Percentiles rank a stretch among this genome's conserved stretches.
These are phyloP conservation scores for Neurospora africana DNA, from an alignment of 495 filamentous ascomycete species.

Conservation along the genomic window DNA sequence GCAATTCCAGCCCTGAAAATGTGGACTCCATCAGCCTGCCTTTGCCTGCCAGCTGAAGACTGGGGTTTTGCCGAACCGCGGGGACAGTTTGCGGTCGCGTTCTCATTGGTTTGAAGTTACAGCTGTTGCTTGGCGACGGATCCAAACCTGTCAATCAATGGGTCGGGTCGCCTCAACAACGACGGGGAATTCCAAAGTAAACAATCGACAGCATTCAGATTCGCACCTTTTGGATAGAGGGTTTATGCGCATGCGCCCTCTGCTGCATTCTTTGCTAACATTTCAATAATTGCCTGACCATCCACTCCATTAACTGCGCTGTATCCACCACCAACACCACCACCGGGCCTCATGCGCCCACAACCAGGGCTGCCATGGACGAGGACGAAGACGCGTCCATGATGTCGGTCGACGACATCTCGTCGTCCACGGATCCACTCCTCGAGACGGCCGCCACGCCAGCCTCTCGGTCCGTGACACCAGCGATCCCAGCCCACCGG, in stretches of 20 bases:
- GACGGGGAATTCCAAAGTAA: neutral
- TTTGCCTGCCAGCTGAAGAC: neutral
- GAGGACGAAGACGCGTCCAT: conserved; percentile 12
- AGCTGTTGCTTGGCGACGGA: neutral
- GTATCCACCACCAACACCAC: neutral
- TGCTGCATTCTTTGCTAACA: neutral
- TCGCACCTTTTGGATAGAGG: neutral
- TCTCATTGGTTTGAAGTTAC: neutral
- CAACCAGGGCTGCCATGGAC: conserved; percentile 6
- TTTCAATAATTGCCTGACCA: neutral
- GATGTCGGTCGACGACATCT: conserved; percentile 26
- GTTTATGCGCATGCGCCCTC: neutral
- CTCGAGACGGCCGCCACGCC: conserved; percentile 23
- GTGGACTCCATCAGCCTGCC: neutral
- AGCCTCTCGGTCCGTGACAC: conserved; percentile 15
- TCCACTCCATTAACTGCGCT: neutral
- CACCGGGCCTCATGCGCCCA: neutral
- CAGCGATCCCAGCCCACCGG: neutral
- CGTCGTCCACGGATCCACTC: conserved; percentile 40
- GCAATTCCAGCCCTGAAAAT: neutral
- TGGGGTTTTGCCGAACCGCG: neutral
- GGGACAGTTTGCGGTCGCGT: neutral
- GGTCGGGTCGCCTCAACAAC: neutral
- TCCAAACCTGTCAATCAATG: neutral
- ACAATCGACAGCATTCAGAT: neutral